Evolutionary conservation across 2,329 filamentous ascomycete species (phyloP).

Genomic region (Coniochaeta sp.): DNA sequence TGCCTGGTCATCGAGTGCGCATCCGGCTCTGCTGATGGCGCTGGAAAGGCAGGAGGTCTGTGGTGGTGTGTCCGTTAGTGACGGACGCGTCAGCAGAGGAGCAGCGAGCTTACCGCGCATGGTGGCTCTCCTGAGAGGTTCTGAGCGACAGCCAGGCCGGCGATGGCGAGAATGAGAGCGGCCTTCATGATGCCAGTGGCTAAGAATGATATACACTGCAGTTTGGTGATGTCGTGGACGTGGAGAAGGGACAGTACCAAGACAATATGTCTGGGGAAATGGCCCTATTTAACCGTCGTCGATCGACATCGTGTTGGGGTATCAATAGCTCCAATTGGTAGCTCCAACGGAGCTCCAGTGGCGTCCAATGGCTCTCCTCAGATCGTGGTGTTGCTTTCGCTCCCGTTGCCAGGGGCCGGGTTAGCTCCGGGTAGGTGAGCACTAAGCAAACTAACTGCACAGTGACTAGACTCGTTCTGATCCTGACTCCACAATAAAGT

Average conservation of each 20-base stretch:
- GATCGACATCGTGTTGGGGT: not conserved
- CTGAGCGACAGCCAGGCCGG: not conserved
- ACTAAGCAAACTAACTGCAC: not conserved
- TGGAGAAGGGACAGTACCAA: not conserved
- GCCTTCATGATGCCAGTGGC: too few species aligned
- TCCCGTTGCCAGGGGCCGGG: not conserved
- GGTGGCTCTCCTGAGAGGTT: constrained; percentile 2
- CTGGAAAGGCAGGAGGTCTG: constrained; percentile 1
- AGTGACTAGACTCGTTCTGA: not conserved
- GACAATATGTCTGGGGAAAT: not conserved
- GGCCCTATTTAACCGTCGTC: not conserved
- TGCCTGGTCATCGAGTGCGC: not conserved
- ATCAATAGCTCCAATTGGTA: not conserved
- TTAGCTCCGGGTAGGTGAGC: too few species aligned
- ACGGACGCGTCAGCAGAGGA: not conserved
- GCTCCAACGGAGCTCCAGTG: not conserved
- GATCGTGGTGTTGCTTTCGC: too few species aligned
- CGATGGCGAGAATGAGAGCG: not conserved
- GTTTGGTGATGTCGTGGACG: too few species aligned
- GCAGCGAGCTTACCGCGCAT: not conserved
- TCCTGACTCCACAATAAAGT: not conserved
- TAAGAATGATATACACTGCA: too few species aligned
- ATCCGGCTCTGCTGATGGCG: not conserved
- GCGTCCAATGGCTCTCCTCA: too few species aligned
- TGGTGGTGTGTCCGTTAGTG: not conserved